Evolutionary conservation across 2,329 filamentous ascomycete species (phyloP).

Genomic region (Bipolaris zeicola): DNA sequence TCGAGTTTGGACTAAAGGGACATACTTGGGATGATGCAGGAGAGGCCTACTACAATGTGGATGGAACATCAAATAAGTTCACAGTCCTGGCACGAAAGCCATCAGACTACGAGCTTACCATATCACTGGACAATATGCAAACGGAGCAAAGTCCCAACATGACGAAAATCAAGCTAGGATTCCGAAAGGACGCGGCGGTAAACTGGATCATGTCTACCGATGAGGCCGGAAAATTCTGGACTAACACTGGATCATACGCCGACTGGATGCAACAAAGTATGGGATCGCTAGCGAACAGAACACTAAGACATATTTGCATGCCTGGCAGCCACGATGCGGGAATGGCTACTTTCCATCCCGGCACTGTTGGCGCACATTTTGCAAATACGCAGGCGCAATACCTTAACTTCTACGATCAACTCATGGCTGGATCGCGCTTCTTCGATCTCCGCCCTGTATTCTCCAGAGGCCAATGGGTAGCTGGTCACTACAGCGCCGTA

Average conservation of each 20-base stretch:
- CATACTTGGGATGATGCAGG: conserved; percentile 41
- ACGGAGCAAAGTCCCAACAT: conserved; percentile 43
- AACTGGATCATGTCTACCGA: conserved; percentile 49
- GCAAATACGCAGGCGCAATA: conserved; percentile 56
- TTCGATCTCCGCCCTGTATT: conserved; percentile 57
- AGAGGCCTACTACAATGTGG: conserved; percentile 44
- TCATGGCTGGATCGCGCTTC: conserved; percentile 54
- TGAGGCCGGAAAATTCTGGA: conserved; percentile 43
- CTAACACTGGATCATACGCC: conserved; percentile 42
- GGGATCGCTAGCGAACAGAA: conserved; percentile 47
- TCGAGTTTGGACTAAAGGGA: conserved; percentile 40
- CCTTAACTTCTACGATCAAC: conserved; percentile 54
- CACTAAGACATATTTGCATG: conserved; percentile 55
- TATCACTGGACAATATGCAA: conserved; percentile 34
- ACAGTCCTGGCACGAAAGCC: conserved; percentile 40
- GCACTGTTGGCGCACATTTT: conserved; percentile 48
- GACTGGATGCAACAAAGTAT: conserved; percentile 53
- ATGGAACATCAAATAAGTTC: conserved; percentile 38
- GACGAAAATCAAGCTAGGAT: conserved; percentile 42
- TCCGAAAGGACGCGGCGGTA: conserved; percentile 43
- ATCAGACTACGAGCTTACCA: conserved; percentile 39
- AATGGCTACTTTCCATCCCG: conserved; percentile 53
- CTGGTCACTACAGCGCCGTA: conserved; percentile 50
- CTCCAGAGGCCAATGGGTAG: conserved; percentile 49
- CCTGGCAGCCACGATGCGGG: conserved; percentile 58